These are phyloP conservation scores for Leccinum variicolor DNA, from an alignment of 768 basidiomycete species.

Conservation along the genomic window DNA sequence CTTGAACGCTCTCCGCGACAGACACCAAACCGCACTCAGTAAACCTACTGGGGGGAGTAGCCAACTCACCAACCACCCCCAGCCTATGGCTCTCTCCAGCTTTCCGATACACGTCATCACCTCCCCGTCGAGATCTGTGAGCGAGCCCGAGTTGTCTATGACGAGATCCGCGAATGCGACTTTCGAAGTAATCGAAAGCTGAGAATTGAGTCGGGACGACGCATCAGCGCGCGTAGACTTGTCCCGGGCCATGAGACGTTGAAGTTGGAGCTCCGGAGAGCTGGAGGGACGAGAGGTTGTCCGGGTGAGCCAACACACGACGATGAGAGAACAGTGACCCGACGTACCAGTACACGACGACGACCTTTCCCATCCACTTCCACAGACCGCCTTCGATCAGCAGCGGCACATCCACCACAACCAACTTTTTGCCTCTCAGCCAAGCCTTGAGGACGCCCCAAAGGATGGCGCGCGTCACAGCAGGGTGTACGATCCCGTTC, in stretches of 20 bases:
- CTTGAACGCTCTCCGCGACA: conserved; percentile 34
- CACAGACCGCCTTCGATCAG: conserved; percentile 87
- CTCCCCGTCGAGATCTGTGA: conserved; percentile 58
- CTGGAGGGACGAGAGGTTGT: conserved; percentile 35
- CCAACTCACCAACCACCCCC: conserved; percentile 63
- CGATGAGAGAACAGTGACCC: background rate
- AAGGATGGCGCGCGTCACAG: conserved; percentile 77
- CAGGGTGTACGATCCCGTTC: conserved; percentile 88
- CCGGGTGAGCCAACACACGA: background rate
- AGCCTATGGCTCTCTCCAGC: conserved; percentile 47
- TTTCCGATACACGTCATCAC: conserved; percentile 38
- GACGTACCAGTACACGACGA: conserved; percentile 88
- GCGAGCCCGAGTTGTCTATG: conserved; percentile 84
- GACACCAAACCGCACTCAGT: conserved; percentile 41
- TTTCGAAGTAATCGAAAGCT: conserved; percentile 78
- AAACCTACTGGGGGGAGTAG: conserved; percentile 53
- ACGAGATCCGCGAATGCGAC: conserved; percentile 81
- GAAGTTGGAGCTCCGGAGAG: conserved; percentile 78
- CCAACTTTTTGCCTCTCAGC: conserved; percentile 73
- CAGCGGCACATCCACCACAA: conserved; percentile 87
- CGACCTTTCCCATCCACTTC: conserved; percentile 76
- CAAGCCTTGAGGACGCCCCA: conserved; percentile 66
- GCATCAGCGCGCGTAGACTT: conserved; percentile 64
- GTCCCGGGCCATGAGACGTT: conserved; percentile 79
- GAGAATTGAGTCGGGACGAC: conserved; percentile 68